Base-by-base conservation (phyloP, 306 rosid genomes). In the Elaeagnus macrophylla region DNA sequence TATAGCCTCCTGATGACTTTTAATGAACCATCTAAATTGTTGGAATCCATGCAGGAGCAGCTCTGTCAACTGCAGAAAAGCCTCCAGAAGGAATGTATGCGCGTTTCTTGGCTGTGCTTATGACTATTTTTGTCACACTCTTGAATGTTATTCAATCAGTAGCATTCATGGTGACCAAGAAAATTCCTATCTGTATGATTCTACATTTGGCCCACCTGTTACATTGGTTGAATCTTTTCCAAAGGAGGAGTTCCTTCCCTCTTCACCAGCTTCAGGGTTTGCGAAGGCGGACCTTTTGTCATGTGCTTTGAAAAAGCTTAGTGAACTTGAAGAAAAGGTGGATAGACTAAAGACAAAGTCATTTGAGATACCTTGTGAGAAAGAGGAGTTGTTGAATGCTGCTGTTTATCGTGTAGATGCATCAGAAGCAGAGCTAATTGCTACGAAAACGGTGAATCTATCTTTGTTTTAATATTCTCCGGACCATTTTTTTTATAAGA, bases 341-440 rank as follows among this genome's bases (percentile, higher is more conserved):
- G 78, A 64, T 69, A 60, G 54, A 72, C 81, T 85, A 25, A 83
- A 73, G 65, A 72, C 86, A 65, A 89, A 73, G 78, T 93, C 91
- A 12, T 76, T 72, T 75, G 80, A 64, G 55, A 82, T 88, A 95
- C 97, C 97, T 61, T 56, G 12, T 53, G 97, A 88, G 69, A 88
- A 88, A 80, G 97, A 67, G 49, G 95, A 84, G 70, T 75, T 88
- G 51, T 71, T 88, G 51, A 88, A 88, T 72, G 97, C 91, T 54
- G 97, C 97, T 25, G 88, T 85, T 67, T 81, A 72, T 70, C 95
- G 85, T 2, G 97, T 77, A 61, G 94, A 89, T 69, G 97, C 85
- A 11, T 72, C 83, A 74, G 95, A 86, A 74, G 90, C 95, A 10
- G 95, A 89, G 81, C 75, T 86, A 56, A 89, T 89, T 43, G 67